Conservation (phyloP, 2,329 filamentous ascomycete genomes). For the Elsinoe australis region DNA sequence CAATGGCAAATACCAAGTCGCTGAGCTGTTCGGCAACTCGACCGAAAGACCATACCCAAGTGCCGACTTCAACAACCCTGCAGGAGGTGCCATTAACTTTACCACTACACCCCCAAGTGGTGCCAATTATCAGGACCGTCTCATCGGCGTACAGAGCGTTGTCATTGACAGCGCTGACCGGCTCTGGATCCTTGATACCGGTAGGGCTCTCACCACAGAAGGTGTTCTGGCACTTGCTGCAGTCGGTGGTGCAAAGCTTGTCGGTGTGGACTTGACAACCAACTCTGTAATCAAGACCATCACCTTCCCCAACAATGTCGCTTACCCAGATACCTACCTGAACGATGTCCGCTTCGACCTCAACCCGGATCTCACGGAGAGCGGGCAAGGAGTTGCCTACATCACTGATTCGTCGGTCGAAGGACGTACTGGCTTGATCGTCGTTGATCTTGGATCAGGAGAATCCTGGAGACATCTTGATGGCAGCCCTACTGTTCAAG, state of each 20-base stretch:
- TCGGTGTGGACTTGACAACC: slow-evolving; percentile 41
- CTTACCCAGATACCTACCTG: slow-evolving; percentile 43
- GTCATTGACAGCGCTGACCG: slow-evolving; percentile 45
- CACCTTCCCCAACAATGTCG: slow-evolving; percentile 42
- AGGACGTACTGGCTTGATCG: slow-evolving; percentile 44
- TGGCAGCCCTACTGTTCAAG: slow-evolving; percentile 35
- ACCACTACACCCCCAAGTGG: slow-evolving; percentile 40
- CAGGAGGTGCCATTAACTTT: slow-evolving; percentile 45
- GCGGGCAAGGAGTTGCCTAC: slow-evolving; percentile 44
- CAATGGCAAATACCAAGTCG: slow-evolving; percentile 43
- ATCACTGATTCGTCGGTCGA: slow-evolving; percentile 46
- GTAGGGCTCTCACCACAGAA: slow-evolving; percentile 37
- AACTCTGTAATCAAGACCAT: slow-evolving; percentile 45
- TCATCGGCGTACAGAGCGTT: slow-evolving; percentile 47
- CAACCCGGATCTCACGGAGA: slow-evolving; percentile 34
- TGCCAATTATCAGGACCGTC: slow-evolving; percentile 42
- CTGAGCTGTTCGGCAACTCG: slow-evolving; percentile 38
- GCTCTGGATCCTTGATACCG: slow-evolving; percentile 49
- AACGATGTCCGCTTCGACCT: slow-evolving; percentile 51
- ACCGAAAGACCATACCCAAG: slow-evolving; percentile 40
- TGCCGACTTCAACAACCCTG: slow-evolving; percentile 42
- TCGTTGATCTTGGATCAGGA: slow-evolving; percentile 44
- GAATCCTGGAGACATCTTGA: slow-evolving; percentile 46
- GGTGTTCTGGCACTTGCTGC: slow-evolving; percentile 39
- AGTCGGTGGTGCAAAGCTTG: slow-evolving; percentile 45